phyloP scores from a whole-genome alignment of 805 yeast species.

The Pichia gijzeniarum region DNA sequence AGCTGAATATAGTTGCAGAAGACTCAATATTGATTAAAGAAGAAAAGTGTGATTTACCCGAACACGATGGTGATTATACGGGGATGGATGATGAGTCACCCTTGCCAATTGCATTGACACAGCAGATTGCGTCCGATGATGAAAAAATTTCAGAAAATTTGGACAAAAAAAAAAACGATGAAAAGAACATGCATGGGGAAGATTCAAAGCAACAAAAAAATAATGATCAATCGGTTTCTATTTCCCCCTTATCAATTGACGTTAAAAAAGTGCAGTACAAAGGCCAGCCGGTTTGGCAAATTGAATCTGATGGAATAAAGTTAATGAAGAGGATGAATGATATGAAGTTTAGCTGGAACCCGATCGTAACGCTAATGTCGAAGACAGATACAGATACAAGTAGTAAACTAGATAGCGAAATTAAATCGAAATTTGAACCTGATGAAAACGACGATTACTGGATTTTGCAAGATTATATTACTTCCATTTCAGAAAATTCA shows the following conservation, averaged over 20 bases:
- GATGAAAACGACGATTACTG: conserved; percentile 7
- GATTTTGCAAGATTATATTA: not conserved
- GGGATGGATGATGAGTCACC: not conserved
- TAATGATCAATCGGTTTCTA: not conserved
- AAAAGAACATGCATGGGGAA: not conserved
- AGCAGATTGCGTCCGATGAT: not conserved
- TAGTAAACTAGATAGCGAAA: not conserved
- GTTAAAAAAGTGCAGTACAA: conserved; percentile 1
- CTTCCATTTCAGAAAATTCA: not conserved
- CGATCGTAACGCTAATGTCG: not conserved
- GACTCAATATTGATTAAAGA: not conserved
- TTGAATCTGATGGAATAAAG: not conserved
- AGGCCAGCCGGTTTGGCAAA: conserved; percentile 11
- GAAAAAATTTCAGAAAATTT: not conserved
- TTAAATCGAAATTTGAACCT: not conserved
- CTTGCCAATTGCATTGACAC: not conserved
- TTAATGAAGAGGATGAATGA: conserved; percentile 3
- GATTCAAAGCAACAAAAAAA: not conserved
- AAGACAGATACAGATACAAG: not conserved
- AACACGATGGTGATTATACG: not conserved
- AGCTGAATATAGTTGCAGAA: not conserved
- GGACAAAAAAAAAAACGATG: not conserved
- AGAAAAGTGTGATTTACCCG: not conserved
- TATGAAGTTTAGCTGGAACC: not conserved
- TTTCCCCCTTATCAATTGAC: not conserved